phyloP scores from a whole-genome alignment of 1,284 basidiomycete genomes.

The Leccinum huronense region DNA sequence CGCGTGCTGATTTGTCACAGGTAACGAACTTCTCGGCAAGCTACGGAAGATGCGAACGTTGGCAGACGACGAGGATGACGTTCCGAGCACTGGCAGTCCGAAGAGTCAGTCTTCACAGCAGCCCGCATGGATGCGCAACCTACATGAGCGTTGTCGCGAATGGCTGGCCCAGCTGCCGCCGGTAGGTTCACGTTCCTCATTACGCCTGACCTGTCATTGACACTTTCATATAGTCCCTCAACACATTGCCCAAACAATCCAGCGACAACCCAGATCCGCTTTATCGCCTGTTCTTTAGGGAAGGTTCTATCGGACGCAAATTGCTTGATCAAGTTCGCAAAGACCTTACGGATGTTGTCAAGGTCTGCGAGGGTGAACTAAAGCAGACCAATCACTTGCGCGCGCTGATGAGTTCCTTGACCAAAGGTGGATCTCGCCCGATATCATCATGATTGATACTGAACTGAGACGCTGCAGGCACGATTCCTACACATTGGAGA shows the following conservation, averaged over 20 bases:
- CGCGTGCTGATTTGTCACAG: conserved; percentile 41
- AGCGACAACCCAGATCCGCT: conserved; percentile 80
- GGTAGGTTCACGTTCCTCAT: conserved; percentile 44
- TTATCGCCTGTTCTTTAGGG: conserved; percentile 85
- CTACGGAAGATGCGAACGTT: conserved; percentile 90
- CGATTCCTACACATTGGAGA: conserved; percentile 85
- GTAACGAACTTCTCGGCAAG: conserved; percentile 79
- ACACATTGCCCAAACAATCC: conserved; percentile 59
- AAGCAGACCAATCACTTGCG: conserved; percentile 96
- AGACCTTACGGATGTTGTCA: conserved; percentile 79
- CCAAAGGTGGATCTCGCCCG: conserved; percentile 62
- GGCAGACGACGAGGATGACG: conserved; percentile 83
- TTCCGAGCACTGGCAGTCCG: conserved; percentile 45
- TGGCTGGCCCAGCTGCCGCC: conserved; percentile 78
- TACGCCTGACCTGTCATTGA: conserved; percentile 6
- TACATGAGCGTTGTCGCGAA: conserved; percentile 77
- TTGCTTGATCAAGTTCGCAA: conserved; percentile 74
- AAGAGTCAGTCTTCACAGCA: conserved; percentile 67
- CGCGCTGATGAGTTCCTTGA: conserved; percentile 81
- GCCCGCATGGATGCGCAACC: conserved; percentile 89
- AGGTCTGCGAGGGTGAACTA: conserved; percentile 81
- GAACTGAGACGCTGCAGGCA: conserved; percentile 49
- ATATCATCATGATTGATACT: background rate
- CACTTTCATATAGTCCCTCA: conserved; percentile 50
- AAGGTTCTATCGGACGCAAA: conserved; percentile 76